Conservation (phyloP, 2,329 filamentous ascomycete species). For the Chaetomiaceae sp. region DNA sequence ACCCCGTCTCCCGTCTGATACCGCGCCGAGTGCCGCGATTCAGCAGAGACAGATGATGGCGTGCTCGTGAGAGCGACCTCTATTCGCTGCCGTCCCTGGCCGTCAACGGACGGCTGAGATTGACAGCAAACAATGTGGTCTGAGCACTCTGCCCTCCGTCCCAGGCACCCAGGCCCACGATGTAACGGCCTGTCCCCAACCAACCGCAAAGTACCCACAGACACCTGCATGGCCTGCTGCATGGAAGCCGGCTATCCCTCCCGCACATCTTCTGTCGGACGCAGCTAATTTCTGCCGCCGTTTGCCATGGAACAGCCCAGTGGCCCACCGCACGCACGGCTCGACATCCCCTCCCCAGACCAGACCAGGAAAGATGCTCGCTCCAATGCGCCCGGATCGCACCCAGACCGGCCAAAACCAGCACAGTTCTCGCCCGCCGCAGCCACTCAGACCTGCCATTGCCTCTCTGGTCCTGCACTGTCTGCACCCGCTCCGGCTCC, state of each 20-base stretch:
- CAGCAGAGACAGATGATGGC: slow-evolving; percentile 4
- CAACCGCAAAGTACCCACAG: slow-evolving; percentile 8
- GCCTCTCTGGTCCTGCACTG: background rate
- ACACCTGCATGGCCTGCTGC: slow-evolving; percentile 20
- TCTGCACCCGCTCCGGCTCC: slow-evolving; percentile 20
- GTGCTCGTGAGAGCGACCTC: slow-evolving; percentile 12
- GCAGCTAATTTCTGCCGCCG: slow-evolving; percentile 15
- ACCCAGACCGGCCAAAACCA: slow-evolving; percentile 21
- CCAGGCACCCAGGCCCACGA: slow-evolving; percentile 2
- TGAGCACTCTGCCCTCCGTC: slow-evolving; percentile 4
- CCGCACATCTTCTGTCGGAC: slow-evolving; percentile 20
- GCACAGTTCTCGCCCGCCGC: slow-evolving; percentile 1
- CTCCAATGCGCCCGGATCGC: slow-evolving; percentile 20
- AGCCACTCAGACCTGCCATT: slow-evolving; percentile 1
- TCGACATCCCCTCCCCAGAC: slow-evolving; percentile 22
- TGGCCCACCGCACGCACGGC: slow-evolving; percentile 20
- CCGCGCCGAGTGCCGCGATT: slow-evolving; percentile 6
- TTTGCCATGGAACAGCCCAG: slow-evolving; percentile 12
- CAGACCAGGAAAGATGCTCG: slow-evolving; percentile 23
- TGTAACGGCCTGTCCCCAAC: background rate
- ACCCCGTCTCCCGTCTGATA: slow-evolving; percentile 12
- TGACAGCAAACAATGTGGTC: slow-evolving; percentile 3
- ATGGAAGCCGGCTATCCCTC: slow-evolving; percentile 21
- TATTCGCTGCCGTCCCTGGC: slow-evolving; percentile 15
- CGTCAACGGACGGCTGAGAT: slow-evolving; percentile 9